Conservation (phyloP, 148 eudicot genomes). For the Camellia granthamiana region DNA sequence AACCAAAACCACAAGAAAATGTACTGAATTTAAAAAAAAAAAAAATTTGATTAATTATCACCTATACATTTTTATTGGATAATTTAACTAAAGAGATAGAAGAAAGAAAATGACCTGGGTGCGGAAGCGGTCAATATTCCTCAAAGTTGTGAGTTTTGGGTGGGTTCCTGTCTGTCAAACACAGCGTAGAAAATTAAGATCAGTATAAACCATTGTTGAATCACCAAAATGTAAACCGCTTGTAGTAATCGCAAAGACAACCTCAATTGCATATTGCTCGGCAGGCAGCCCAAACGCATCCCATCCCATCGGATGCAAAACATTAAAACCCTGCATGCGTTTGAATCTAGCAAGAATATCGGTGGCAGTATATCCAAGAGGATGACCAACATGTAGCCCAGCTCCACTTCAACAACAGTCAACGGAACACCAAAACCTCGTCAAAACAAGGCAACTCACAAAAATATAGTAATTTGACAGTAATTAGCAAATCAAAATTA, state of each 20-base stretch:
- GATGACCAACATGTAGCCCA: constrained; percentile 98
- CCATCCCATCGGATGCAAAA: constrained; percentile 99
- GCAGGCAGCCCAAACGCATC: constrained; percentile 99
- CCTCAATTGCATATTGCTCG: constrained; percentile 98
- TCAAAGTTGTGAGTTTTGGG: constrained; percentile 79
- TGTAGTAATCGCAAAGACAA: constrained; percentile 24
- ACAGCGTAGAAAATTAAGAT: constrained; percentile 27
- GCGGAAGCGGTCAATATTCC: constrained; percentile 81
- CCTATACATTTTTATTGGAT: not conserved
- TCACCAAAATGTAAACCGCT: constrained; percentile 14
- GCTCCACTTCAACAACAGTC: constrained; percentile 76
- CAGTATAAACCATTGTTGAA: not conserved
- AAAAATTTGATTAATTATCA: not conserved
- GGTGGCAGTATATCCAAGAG: constrained; percentile 97
- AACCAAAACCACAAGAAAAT: not conserved
- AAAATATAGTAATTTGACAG: not conserved
- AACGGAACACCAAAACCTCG: not conserved
- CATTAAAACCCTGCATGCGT: constrained; percentile 97
- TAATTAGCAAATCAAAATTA: not conserved
- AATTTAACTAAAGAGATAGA: not conserved
- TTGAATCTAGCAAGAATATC: constrained; percentile 96
- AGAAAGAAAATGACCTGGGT: constrained; percentile 50
- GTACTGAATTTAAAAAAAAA: not conserved
- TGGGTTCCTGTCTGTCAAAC: constrained; percentile 93
- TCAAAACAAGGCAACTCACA: constrained; percentile 2